Conservation (phyloP, 2,329 filamentous ascomycete genomes). For the Blumeria graminis region DNA sequence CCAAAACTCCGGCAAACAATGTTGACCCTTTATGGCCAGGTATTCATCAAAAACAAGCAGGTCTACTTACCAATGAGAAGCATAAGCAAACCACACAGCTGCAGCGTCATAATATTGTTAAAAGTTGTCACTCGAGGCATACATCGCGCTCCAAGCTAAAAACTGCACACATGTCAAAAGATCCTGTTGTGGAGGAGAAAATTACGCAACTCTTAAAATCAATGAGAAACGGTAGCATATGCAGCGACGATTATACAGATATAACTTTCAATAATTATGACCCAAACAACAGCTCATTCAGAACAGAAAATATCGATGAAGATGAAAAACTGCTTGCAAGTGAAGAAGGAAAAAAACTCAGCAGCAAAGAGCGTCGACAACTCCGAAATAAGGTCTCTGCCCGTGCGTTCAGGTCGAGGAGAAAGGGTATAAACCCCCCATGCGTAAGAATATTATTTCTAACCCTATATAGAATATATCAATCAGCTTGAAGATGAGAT, state of each 20-base stretch:
- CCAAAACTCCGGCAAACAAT: slow-evolving; percentile 25
- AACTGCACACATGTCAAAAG: slow-evolving; percentile 19
- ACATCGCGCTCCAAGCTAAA: background rate
- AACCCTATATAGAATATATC: slow-evolving; percentile 67
- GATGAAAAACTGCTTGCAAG: slow-evolving; percentile 85
- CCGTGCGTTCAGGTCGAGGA: slow-evolving; percentile 85
- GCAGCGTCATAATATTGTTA: slow-evolving; percentile 19
- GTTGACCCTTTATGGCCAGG: slow-evolving; percentile 70
- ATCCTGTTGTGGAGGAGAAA: slow-evolving; percentile 68
- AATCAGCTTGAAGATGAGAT: slow-evolving; percentile 80
- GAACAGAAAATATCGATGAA: slow-evolving; percentile 98
- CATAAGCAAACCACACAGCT: slow-evolving; percentile 37
- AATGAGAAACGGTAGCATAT: slow-evolving; percentile 47
- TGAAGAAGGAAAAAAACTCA: slow-evolving; percentile 97
- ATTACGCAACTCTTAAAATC: slow-evolving; percentile 82
- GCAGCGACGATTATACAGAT: slow-evolving; percentile 27
- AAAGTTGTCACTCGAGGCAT: background rate
- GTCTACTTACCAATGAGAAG: slow-evolving; percentile 42
- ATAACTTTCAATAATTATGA: slow-evolving; percentile 21
- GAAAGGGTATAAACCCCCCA: slow-evolving; percentile 52
- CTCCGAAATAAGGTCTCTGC: slow-evolving; percentile 98
- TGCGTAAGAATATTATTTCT: slow-evolving; percentile 17
- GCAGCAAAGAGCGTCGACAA: slow-evolving; percentile 87
- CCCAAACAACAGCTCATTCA: slow-evolving; percentile 52
- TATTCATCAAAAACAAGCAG: slow-evolving; percentile 76